Conservation (phyloP, 2,329 filamentous ascomycete species). For the Xylariaceae sp. region DNA sequence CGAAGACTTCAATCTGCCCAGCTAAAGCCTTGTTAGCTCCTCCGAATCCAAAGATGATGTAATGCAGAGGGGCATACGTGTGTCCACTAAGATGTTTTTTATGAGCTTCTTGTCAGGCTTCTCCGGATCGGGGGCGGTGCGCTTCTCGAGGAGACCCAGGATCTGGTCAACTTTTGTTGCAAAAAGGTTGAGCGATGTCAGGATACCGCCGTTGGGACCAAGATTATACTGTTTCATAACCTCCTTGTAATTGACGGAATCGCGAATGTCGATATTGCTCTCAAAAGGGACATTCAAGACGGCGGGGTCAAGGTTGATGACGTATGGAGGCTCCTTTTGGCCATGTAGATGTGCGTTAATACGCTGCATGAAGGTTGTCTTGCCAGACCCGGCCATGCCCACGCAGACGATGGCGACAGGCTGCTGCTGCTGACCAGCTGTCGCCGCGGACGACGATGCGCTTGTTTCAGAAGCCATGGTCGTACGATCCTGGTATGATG, state of each 20-base stretch:
- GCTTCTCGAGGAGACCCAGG: constrained; percentile 86
- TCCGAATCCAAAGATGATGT: not conserved
- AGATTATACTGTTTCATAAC: constrained; percentile 99
- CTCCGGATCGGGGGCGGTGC: constrained; percentile 69
- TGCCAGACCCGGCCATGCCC: constrained; percentile 97
- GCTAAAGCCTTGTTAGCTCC: constrained; percentile 46
- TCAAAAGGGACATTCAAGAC: constrained; percentile 94
- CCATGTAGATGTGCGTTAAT: constrained; percentile 92
- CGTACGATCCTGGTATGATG: not conserved
- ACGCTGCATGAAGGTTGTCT: constrained; percentile 99
- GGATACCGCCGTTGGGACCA: constrained; percentile 93
- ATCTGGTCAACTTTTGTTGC: constrained; percentile 98
- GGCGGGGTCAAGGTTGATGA: constrained; percentile 95
- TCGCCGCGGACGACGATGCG: constrained; percentile 24
- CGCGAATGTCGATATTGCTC: constrained; percentile 97
- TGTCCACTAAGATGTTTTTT: constrained; percentile 90
- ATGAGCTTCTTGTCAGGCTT: constrained; percentile 69
- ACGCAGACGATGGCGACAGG: constrained; percentile 80
- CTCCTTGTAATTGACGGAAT: constrained; percentile 99
- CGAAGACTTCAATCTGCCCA: constrained; percentile 97
- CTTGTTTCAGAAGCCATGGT: constrained; percentile 25
- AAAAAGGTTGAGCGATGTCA: constrained; percentile 95
- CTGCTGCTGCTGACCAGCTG: constrained; percentile 18
- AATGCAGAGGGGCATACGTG: constrained; percentile 57
- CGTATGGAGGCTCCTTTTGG: constrained; percentile 83